These are phyloP conservation scores for Talinum fruticosum DNA, from an alignment of 148 eudicot species.

Conservation along the genomic window DNA sequence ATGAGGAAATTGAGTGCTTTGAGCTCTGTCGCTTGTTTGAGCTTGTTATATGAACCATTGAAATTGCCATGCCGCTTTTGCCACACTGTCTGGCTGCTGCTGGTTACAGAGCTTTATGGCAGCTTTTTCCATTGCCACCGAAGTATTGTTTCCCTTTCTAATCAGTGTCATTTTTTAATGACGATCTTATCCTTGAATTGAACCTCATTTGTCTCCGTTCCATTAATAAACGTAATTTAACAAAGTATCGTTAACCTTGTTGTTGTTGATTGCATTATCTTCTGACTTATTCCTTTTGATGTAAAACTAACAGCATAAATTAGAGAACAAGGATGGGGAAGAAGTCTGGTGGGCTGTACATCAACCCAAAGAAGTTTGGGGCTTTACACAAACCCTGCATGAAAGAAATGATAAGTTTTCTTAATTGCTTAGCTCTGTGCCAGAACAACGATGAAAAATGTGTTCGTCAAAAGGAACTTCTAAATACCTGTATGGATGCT, in stretches of 20 bases:
- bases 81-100: neutral
- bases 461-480: conserved; percentile 58
- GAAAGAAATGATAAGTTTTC: conserved; percentile 80
- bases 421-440: conserved; percentile 66
- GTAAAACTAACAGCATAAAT: conserved; percentile 7
- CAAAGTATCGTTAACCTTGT: too few species aligned
- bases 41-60: neutral
- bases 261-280: neutral
- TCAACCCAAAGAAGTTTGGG: conserved; percentile 77
- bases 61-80: neutral
- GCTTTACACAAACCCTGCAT: conserved; percentile 66
- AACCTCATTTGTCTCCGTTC: neutral
- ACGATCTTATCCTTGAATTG: neutral
- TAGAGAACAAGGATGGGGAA: conserved; percentile 56
- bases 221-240: too few species aligned
- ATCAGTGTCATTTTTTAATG: too few species aligned
- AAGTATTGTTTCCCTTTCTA: too few species aligned
- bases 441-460: conserved; percentile 73
- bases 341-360: conserved; percentile 49
- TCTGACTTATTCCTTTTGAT: neutral
- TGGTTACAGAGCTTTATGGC: neutral
- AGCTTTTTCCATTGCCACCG: too few species aligned
- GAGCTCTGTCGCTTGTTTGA: neutral
- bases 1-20: neutral
- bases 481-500: conserved; percentile 73